Base-by-base conservation (phyloP, 2,329 filamentous ascomycete species). In the Westerdykella aurantiaca region DNA sequence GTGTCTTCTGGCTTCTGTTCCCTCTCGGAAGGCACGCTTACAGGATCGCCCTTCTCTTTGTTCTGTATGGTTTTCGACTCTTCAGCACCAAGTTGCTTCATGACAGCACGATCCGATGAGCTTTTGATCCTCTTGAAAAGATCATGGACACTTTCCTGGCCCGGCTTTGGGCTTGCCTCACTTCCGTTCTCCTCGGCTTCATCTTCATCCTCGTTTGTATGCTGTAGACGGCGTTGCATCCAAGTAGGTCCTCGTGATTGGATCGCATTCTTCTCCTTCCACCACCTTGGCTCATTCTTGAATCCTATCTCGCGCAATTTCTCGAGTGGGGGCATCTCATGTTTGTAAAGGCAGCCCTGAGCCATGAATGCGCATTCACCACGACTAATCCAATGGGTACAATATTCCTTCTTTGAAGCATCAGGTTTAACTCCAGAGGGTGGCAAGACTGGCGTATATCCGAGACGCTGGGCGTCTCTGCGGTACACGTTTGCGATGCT, bases 381-480 rank as follows among this genome's bases (percentile, higher is more conserved):
- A 46, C 86, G 83, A 55, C 87, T 83, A 43, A 95, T 83, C 89
- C 89, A 96, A 66, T 91, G 88, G 46, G 88, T 87, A 68, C 89
- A 95, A 66, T 85, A 95, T 18, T 85, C 72, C 63, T 95, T 95
- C 57, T 78, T 80, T 5, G 68, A 65, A 5, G 58, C 59, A 10
- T 72, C 65, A 14, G 69, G 68, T 14, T 64, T 51, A n/a, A 59
- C 52, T 17, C 68, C 67, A 0, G 69, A 70, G 2, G 69, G 65
- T 5, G 64, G 54, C 51, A 3, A 43, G 16, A 17, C 41, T 43
- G 9, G 34, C 34, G 38, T 56, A 58, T 66, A 65, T 29, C 55
- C 53, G 22, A 58, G 38, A 11, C 57, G 57, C 7, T 60, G 53
- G 6, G 59, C 55, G 33, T 58, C 57, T 23, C 50, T 54, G 9